Evolutionary conservation across 495 filamentous ascomycete genomes (phyloP), one percentile per base, ranked within the genome.

Genomic region (Lichina pygmaea): DNA sequence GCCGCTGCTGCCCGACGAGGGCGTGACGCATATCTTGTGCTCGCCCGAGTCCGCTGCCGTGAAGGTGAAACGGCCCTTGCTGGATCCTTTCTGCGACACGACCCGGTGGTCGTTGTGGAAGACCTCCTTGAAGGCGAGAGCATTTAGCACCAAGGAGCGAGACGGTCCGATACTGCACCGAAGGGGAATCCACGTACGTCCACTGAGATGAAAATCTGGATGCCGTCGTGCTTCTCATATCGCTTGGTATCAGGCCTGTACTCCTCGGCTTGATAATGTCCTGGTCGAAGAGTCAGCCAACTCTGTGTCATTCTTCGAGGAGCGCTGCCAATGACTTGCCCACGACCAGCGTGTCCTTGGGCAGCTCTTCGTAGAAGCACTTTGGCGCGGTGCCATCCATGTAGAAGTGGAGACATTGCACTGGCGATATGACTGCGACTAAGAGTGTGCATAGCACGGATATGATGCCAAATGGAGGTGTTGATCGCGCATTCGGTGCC

Each of bases 21-120:
- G 81, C 30, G 75, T 82, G 62, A 95, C 86, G 67, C 89, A 97
- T 58, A 97, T 73, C 53, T 73, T 75, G 73, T 97, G 89, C 58
- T 91, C 81, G 56, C 89, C 89, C 4, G 81, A 72, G 55, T 94
- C 91, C 50, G 83, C 81, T 37, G 91, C 83, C 46, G 74, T 85
- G 75, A 97, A 95, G 51, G 89, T 94, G 69, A 95, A 94, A 54
- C 78, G 78, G 50, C 89, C 91, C 34, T 71, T 63, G 46, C 71
- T 55, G 38, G 68, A 62, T 51, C 84, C 84, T 51, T 77, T 75
- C 62, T 92, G 84, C 49, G 75, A 78, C 44, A 95, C 81, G 42
- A 97, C 75, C 49, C 82, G 81, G 70, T 97, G 89, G 67, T 94
- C 81, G 62, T 93, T 89, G 73, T 95, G 89, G 61, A 97, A 97